Evolutionary conservation across 352 stramenopile genomes (phyloP).

Genomic region (Pythium aristosporum): DNA sequence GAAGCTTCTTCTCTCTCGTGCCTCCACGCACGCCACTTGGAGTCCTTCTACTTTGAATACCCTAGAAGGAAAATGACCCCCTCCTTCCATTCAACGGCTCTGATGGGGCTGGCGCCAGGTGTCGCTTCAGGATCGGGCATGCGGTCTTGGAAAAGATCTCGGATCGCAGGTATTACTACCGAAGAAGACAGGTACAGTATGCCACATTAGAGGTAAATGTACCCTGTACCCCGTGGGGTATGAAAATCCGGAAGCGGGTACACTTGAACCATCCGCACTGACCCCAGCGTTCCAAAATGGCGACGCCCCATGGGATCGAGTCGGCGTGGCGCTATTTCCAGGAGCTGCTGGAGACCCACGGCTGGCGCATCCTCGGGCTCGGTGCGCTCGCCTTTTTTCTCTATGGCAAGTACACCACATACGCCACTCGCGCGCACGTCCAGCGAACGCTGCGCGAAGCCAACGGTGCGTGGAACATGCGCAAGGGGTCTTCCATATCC

Average conservation of each 20-base stretch:
- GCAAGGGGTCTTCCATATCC: background rate
- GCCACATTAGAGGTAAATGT: background rate
- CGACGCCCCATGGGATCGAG: constrained; percentile 14
- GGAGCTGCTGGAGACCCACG: constrained; percentile 43
- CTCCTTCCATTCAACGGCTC: background rate
- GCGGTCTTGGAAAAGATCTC: background rate
- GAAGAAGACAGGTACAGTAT: background rate
- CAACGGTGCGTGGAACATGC: constrained; percentile 47
- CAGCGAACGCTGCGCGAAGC: constrained; percentile 38
- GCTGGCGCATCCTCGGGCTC: constrained; percentile 48
- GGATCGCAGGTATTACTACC: background rate
- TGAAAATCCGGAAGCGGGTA: constrained; percentile 1
- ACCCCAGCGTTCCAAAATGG: constrained; percentile 7
- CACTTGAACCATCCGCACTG: constrained; percentile 7
- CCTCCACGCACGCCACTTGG: background rate
- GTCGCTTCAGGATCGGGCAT: constrained; percentile 14
- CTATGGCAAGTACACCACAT: constrained; percentile 32
- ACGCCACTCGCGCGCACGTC: constrained; percentile 30
- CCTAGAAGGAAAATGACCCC: constrained; percentile 4
- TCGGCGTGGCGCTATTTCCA: constrained; percentile 11
- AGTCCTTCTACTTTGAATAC: background rate
- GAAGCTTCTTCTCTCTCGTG: background rate
- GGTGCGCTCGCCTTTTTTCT: constrained; percentile 31
- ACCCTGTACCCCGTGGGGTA: background rate
- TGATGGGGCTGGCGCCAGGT: background rate